phyloP scores from a whole-genome alignment of 345 rosid genomes.

The Conringia planisiliqua region DNA sequence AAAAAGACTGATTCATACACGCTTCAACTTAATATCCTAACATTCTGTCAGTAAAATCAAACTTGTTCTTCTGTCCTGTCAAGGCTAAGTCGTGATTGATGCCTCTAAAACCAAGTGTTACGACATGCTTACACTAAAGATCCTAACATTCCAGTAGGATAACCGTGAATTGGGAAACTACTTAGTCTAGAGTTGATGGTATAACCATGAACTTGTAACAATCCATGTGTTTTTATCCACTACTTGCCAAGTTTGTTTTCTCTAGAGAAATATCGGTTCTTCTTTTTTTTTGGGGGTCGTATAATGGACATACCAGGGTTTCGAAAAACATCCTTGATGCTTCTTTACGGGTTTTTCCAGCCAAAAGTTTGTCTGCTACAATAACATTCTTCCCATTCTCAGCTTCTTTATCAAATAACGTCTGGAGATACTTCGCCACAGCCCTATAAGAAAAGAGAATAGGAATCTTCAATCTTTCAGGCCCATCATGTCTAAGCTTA shows the following conservation, averaged over 20 bases:
- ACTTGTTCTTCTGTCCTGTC: neutral
- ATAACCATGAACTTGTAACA: neutral
- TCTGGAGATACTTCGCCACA: slow-evolving; percentile 87
- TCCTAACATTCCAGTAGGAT: neutral
- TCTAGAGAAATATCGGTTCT: neutral
- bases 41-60: neutral
- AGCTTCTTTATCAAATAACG: slow-evolving; percentile 63
- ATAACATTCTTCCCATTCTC: slow-evolving; percentile 53
- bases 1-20: neutral
- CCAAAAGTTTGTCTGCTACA: slow-evolving; percentile 61
- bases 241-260: neutral
- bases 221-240: neutral
- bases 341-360: slow-evolving; percentile 96
- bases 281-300: slow-evolving; percentile 7
- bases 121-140: neutral
- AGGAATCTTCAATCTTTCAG: neutral
- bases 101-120: neutral
- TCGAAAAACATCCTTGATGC: slow-evolving; percentile 99
- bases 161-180: neutral
- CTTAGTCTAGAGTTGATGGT: neutral
- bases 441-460: slow-evolving; percentile 49
- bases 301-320: slow-evolving; percentile 65
- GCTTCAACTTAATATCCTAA: too few relatives aligned
- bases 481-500: neutral
- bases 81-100: neutral